Evolutionary conservation across 2,329 filamentous ascomycete species (phyloP), one percentile per base, ranked within the genome.

Genomic region (Colletotrichum spaethianum): DNA sequence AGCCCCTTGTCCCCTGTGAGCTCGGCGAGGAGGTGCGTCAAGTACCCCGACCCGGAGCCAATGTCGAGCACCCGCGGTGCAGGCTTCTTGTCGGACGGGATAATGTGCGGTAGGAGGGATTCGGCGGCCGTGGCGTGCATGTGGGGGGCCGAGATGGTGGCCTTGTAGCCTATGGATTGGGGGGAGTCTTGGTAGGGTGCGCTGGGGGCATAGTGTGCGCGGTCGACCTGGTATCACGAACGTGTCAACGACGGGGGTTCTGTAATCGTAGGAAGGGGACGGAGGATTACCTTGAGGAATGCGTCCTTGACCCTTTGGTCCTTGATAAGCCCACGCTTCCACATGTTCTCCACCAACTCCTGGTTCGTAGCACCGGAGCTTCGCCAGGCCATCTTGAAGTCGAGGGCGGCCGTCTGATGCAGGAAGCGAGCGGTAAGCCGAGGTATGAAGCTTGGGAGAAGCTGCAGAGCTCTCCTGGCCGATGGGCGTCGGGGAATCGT

Each of bases 21-120:
- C 79, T 96, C 93, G 0, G 95, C 95, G 9, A 98, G 83, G 0
- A 98, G 91, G 77, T 97, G 94, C 6, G 95, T 98, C 16, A 99
- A 85, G 79, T 98, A 98, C 0, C 93, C 93, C 2, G 90, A 93
- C 0, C 93, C 93, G 57, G 90, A 92, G 2, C 93, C 93, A 71
- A 96, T 88, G 77, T 96, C 93, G 2, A 96, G 86, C 1, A 94
- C 86, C 75, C 93, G 83, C 2, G 86, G 83, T 2, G 82, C 80
- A 0, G 81, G 82, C 4, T 77, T 79, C 1, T 73, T 16, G 0
- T 60, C 70, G 3, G 80, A 77, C 5, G 87, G 83, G 16, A 80
- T 18, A 6, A 90, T 74, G 76, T 80, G 86, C 4, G 82, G 78
- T 6, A 90, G 80, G 23, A 90, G 80, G 57, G 86, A 80, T 78